Evolutionary conservation across 106 monocot species (phyloP).

Genomic region (Dioscorea dumetorum): DNA sequence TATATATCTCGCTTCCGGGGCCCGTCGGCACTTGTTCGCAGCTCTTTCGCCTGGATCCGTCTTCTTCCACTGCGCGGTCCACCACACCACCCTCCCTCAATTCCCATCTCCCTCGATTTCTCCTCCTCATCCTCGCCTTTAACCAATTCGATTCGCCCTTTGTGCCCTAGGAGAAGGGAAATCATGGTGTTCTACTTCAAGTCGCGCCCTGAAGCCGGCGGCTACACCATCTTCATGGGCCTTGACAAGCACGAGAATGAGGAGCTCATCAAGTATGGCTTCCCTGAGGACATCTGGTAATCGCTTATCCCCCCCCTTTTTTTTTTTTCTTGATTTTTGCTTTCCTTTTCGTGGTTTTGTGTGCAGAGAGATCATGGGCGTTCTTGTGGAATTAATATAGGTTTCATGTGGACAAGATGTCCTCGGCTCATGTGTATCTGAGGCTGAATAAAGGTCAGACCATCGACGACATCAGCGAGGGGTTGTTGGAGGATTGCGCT

Average conservation of each 20-base stretch:
- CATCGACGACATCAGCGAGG: constrained; percentile 88
- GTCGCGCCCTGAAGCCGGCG: constrained; percentile 76
- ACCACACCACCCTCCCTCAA: too few species aligned
- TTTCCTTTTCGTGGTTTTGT: background rate
- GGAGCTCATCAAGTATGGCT: constrained; percentile 97
- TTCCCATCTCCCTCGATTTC: too few species aligned
- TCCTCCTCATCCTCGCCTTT: too few species aligned
- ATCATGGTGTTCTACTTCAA: constrained; percentile 95
- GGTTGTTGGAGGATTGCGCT: constrained; percentile 83
- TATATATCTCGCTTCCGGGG: too few species aligned
- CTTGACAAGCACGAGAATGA: constrained; percentile 98
- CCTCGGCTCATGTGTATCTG: constrained; percentile 95
- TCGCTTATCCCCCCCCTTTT: background rate
- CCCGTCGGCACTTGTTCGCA: too few species aligned
- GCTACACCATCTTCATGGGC: constrained; percentile 98
- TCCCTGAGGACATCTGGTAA: constrained; percentile 93
- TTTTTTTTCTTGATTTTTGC: background rate
- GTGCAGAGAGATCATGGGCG: background rate
- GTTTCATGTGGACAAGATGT: constrained; percentile 99
- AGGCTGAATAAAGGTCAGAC: constrained; percentile 88
- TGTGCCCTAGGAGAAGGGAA: background rate
- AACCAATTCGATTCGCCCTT: background rate
- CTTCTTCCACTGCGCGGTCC: too few species aligned
- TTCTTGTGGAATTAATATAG: constrained; percentile 28
- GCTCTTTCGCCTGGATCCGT: too few species aligned